These are phyloP conservation scores for Aureobasidium sp. DNA, from an alignment of 2,329 filamentous ascomycete genomes.

Conservation along the genomic window DNA sequence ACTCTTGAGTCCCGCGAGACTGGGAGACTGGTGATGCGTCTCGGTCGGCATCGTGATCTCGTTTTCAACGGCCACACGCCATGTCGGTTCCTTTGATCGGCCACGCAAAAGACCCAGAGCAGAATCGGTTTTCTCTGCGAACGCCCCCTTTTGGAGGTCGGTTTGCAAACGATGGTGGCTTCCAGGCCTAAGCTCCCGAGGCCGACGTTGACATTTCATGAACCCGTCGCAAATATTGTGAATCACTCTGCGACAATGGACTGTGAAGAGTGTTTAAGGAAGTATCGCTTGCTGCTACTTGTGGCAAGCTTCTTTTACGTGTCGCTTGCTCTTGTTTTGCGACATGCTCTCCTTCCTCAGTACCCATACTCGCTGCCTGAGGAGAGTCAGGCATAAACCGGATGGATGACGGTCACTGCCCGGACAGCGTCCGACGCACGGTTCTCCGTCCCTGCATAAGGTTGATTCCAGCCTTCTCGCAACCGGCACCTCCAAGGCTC, in stretches of 20 bases:
- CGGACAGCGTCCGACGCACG: not conserved
- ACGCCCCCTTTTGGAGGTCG: not conserved
- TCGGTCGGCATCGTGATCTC: slow-evolving; percentile 6
- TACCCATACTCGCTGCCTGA: not conserved
- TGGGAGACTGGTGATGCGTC: not conserved
- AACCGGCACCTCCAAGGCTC: slow-evolving; percentile 2
- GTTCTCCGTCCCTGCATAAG: slow-evolving; percentile 3
- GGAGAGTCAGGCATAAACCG: not conserved
- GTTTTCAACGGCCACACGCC: slow-evolving; percentile 10
- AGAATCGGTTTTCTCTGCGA: not conserved
- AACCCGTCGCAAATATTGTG: slow-evolving; percentile 13
- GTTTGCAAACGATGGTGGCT: slow-evolving; percentile 8
- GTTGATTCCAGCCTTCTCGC: slow-evolving; percentile 3
- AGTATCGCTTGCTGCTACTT: slow-evolving; percentile 6
- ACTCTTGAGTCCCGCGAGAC: not conserved
- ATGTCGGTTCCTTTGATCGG: not conserved
- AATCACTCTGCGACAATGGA: slow-evolving; percentile 19
- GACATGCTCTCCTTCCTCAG: not conserved
- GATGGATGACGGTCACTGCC: not conserved
- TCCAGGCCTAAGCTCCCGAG: slow-evolving; percentile 1
- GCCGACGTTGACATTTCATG: slow-evolving; percentile 10
- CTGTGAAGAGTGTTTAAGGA: not conserved
- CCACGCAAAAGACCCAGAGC: slow-evolving; percentile 9
- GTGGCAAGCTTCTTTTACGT: not conserved
- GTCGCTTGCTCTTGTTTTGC: not conserved